Evolutionary conservation across 345 rosid genomes (phyloP).

Genomic region (Erucastrum elatum): DNA sequence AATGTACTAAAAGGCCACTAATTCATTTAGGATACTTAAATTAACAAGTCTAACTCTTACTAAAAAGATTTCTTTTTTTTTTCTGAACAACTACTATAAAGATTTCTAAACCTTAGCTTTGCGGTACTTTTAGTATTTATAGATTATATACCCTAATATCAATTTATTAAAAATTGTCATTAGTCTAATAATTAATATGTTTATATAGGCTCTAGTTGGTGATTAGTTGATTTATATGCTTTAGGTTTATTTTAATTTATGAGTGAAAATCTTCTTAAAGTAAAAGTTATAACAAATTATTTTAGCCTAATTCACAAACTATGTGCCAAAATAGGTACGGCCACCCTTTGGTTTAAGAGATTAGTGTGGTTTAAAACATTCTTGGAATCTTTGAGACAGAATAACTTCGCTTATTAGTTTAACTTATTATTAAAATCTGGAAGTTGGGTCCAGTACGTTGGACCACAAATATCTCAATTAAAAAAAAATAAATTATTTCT

Average conservation of each 20-base stretch:
- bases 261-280: not conserved
- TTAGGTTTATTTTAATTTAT: not conserved
- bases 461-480: constrained; percentile 23
- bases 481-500: not conserved
- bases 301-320: not conserved
- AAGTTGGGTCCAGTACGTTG: constrained; percentile 34
- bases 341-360: not conserved
- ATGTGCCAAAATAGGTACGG: not conserved
- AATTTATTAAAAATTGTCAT: not conserved
- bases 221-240: not conserved
- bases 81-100: no score
- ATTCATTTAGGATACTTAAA: not conserved
- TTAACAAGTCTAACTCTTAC: no score
- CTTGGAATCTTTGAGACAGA: not conserved
- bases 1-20: not conserved
- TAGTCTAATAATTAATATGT: not conserved
- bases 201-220: not conserved
- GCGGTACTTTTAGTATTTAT: not conserved
- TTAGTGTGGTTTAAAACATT: not conserved
- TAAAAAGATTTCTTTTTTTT: no score
- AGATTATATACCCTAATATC: not conserved
- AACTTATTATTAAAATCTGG: not conserved
- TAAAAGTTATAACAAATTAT: not conserved
- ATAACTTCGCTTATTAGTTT: not conserved
- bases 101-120: not conserved